phyloP scores from a whole-genome alignment of 345 rosid species.

The Lepidium aucheri region DNA sequence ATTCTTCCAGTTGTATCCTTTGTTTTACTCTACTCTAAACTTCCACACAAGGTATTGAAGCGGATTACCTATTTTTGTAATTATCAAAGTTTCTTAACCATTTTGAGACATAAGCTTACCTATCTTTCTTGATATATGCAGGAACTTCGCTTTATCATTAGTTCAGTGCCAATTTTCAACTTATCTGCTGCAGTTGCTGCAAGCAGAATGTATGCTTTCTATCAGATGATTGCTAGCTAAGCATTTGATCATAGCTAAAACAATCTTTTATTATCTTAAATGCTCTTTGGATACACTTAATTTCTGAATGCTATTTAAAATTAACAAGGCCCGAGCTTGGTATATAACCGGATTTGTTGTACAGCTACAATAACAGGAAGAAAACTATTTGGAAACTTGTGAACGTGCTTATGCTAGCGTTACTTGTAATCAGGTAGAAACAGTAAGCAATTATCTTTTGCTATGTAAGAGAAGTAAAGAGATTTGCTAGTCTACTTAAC shows the following conservation, averaged over 20 bases:
- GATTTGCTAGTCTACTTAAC: constrained; percentile 13
- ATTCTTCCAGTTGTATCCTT: constrained; percentile 65
- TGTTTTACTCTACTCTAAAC: constrained; percentile 83
- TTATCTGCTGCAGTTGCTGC: constrained; percentile 90
- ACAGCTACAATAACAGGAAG: constrained; percentile 84
- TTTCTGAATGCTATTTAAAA: neutral
- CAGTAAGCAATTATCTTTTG: neutral
- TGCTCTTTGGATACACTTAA: neutral
- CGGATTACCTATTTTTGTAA: constrained; percentile 8
- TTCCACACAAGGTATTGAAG: constrained; percentile 81
- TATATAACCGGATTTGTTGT: constrained; percentile 8
- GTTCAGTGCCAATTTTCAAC: constrained; percentile 89
- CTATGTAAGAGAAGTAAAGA: neutral
- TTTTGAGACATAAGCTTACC: neutral
- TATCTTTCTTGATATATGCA: constrained; percentile 29
- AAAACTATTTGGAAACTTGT: constrained; percentile 70
- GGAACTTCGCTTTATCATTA: constrained; percentile 96
- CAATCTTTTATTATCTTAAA: neutral
- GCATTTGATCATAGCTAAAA: constrained; percentile 5
- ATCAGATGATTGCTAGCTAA: constrained; percentile 9
- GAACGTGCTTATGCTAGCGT: constrained; percentile 51
- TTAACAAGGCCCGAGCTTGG: neutral
- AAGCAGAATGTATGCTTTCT: constrained; percentile 62
- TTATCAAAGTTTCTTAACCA: constrained; percentile 5
- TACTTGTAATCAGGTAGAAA: constrained; percentile 60